Evolutionary conservation across 192 early-diverging fungal genomes (phyloP).

Genomic region (Obelidium mucronatum): DNA sequence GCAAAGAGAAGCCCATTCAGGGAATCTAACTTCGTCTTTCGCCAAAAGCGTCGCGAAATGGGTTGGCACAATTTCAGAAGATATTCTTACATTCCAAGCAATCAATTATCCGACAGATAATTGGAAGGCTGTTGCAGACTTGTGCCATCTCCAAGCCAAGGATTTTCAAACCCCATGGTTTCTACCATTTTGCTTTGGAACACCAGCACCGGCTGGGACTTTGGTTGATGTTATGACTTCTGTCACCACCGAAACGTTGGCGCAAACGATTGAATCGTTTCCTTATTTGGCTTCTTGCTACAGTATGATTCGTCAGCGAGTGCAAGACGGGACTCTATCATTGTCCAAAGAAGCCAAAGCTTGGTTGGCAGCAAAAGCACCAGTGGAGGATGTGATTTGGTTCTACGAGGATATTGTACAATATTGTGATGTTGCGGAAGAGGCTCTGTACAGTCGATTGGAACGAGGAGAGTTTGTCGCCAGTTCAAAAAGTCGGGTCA

Average conservation of each 20-base stretch:
- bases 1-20: slow-evolving; percentile 22
- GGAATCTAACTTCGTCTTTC: slow-evolving; percentile 29
- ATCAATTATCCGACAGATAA: slow-evolving; percentile 28
- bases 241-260: slow-evolving; percentile 33
- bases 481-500: slow-evolving; percentile 21
- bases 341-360: slow-evolving; percentile 24
- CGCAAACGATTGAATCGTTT: slow-evolving; percentile 1
- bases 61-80: slow-evolving; percentile 28
- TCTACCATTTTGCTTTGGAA: slow-evolving; percentile 27
- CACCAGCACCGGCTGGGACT: slow-evolving; percentile 25
- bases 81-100: slow-evolving; percentile 31
- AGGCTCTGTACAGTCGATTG: slow-evolving; percentile 24
- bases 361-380: slow-evolving; percentile 18
- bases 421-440: slow-evolving; percentile 25
- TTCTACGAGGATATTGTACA: slow-evolving; percentile 40
- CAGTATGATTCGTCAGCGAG: slow-evolving; percentile 36
- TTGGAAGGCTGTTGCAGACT: slow-evolving; percentile 16
- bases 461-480: slow-evolving; percentile 18
- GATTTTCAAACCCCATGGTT: slow-evolving; percentile 17
- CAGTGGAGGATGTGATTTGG: slow-evolving; percentile 42
- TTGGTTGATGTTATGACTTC: slow-evolving; percentile 25
- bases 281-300: slow-evolving; percentile 39
- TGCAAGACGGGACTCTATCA: slow-evolving; percentile 23
- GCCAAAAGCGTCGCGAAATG: slow-evolving; percentile 13
- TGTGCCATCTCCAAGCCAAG: background rate